These are phyloP conservation scores for Abrus precatorius DNA, from an alignment of 306 rosid species.

Conservation along the genomic window DNA sequence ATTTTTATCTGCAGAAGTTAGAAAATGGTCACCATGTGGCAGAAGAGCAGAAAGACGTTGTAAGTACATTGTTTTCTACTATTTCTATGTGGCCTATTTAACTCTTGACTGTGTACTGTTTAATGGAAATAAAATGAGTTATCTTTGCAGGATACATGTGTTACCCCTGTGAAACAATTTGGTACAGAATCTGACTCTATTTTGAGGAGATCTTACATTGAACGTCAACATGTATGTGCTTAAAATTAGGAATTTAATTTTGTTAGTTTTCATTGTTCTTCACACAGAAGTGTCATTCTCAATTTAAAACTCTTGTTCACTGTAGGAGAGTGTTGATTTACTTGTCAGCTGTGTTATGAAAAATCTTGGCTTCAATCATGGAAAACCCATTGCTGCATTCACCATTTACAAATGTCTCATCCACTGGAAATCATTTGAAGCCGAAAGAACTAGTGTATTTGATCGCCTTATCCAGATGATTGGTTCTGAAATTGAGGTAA, in stretches of 20 bases:
- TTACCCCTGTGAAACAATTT: conserved; percentile 70
- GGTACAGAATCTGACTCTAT: conserved; percentile 75
- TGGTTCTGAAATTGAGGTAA: conserved; percentile 89
- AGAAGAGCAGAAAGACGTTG: conserved; percentile 62
- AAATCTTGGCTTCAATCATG: conserved; percentile 79
- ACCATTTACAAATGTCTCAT: conserved; percentile 87
- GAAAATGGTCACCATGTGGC: conserved; percentile 73
- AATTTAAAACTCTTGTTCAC: conserved; percentile 39
- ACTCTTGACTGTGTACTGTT: conserved; percentile 1
- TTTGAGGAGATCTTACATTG: conserved; percentile 71
- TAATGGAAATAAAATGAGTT: conserved; percentile 35
- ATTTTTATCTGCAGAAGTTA: conserved; percentile 59
- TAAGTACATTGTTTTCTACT: conserved; percentile 45
- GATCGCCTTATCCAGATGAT: conserved; percentile 93
- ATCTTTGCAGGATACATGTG: conserved; percentile 64
- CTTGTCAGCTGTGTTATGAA: conserved; percentile 77
- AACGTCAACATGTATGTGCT: conserved; percentile 78
- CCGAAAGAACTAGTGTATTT: conserved; percentile 88
- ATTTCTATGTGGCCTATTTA: not conserved
- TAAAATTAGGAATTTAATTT: conserved; percentile 2
- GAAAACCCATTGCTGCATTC: conserved; percentile 88
- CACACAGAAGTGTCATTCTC: conserved; percentile 15
- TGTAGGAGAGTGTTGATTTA: conserved; percentile 88
- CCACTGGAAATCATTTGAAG: conserved; percentile 94
- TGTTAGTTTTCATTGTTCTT: conserved; percentile 35